These are phyloP conservation scores for Annulohypoxylon maeteangense DNA, from an alignment of 495 filamentous ascomycete genomes.

Conservation along the genomic window DNA sequence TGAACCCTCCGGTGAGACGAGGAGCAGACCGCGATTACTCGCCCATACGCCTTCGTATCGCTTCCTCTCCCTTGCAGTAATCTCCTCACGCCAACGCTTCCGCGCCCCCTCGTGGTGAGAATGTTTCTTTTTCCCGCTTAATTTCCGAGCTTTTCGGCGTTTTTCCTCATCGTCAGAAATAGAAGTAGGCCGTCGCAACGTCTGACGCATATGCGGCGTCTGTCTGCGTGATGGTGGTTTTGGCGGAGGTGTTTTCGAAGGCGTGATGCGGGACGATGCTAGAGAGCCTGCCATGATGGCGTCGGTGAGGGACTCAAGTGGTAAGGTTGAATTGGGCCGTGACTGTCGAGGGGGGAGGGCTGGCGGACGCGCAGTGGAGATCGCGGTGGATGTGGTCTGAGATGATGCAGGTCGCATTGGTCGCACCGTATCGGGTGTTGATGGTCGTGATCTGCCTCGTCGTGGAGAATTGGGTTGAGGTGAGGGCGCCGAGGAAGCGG, in stretches of 20 bases:
- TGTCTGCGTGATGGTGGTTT: slow-evolving; percentile 48
- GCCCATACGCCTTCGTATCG: slow-evolving; percentile 99
- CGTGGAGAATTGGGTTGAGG: slow-evolving; percentile 44
- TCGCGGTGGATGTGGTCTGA: slow-evolving; percentile 13
- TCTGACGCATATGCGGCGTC: slow-evolving; percentile 69
- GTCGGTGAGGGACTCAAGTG: slow-evolving; percentile 64
- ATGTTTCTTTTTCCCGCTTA: slow-evolving; percentile 63
- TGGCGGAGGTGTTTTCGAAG: slow-evolving; percentile 44
- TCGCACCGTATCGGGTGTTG: slow-evolving; percentile 16
- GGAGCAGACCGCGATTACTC: slow-evolving; percentile 81
- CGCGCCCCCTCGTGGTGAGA: slow-evolving; percentile 90
- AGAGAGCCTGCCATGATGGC: slow-evolving; percentile 88
- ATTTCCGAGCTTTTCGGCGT: slow-evolving; percentile 53
- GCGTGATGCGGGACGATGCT: slow-evolving; percentile 68
- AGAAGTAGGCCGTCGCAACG: slow-evolving; percentile 72
- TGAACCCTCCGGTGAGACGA: slow-evolving; percentile 34
- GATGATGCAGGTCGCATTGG: slow-evolving; percentile 18
- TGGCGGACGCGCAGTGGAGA: slow-evolving; percentile 11
- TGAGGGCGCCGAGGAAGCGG: slow-evolving; percentile 56
- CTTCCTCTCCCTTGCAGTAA: slow-evolving; percentile 81
- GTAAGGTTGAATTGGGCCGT: slow-evolving; percentile 42
- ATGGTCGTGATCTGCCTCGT: slow-evolving; percentile 28
- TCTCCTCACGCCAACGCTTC: slow-evolving; percentile 81
- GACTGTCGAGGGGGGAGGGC: slow-evolving; percentile 25
- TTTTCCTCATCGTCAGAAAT: slow-evolving; percentile 68